phyloP scores from a whole-genome alignment of 2,329 filamentous ascomycete genomes.

The Cercospora nicotianae region DNA sequence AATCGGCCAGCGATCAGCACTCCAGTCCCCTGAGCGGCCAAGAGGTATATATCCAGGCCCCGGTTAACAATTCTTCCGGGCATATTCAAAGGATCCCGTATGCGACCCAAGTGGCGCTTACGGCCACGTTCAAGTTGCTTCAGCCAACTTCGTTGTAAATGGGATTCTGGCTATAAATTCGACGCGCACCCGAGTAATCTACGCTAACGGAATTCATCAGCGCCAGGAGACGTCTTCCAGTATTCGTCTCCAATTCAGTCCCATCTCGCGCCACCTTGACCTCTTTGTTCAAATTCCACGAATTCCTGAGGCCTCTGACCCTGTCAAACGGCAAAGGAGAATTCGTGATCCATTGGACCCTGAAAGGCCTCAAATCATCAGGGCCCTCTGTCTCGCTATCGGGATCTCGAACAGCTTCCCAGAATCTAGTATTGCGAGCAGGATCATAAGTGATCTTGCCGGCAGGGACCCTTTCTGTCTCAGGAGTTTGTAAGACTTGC shows the following conservation, averaged over 20 bases:
- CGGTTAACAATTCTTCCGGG: too few species aligned
- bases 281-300: conserved; percentile 92
- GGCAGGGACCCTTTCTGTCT: conserved; percentile 72
- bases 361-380: conserved; percentile 67
- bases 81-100: too few species aligned
- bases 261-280: conserved; percentile 95
- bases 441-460: conserved; percentile 91
- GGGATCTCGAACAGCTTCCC: conserved; percentile 71
- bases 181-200: neutral
- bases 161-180: neutral
- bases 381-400: conserved; percentile 61
- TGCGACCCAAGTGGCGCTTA: neutral
- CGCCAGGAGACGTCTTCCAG: conserved; percentile 72
- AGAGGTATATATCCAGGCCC: too few species aligned
- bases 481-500: conserved; percentile 67
- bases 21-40: too few species aligned
- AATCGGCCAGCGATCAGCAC: too few species aligned
- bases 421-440: conserved; percentile 88
- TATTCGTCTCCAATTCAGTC: conserved; percentile 81
- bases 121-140: neutral
- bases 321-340: conserved; percentile 79
- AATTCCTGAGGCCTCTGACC: conserved; percentile 81
- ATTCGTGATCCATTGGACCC: conserved; percentile 84
- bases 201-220: neutral
- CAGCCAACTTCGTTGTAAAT: neutral